phyloP scores from a whole-genome alignment of 1,284 basidiomycete species.

The Apiotrichum gracile region DNA sequence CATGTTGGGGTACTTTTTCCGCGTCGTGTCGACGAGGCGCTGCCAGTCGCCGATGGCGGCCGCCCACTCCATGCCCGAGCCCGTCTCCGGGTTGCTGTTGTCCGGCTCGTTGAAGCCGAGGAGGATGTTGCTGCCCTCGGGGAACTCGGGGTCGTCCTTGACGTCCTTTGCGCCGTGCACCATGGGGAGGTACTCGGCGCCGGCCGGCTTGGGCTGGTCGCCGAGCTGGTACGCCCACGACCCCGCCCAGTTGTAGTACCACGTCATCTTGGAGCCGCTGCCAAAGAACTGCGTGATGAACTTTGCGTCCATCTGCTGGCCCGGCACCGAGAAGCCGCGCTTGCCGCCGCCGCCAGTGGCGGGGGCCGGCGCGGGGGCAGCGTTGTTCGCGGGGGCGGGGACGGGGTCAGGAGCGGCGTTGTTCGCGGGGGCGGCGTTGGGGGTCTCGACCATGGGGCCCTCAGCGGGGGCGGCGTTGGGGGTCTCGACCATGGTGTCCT shows the following conservation, averaged over 20 bases:
- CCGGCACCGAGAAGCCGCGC: background rate
- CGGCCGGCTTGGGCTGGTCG: background rate
- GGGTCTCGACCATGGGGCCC: too few relatives aligned
- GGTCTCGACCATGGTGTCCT: too few relatives aligned
- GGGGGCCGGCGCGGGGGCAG: too few relatives aligned
- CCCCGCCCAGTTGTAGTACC: constrained; percentile 1
- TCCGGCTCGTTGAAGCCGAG: constrained; percentile 5
- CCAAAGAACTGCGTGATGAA: background rate
- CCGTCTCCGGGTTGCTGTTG: background rate
- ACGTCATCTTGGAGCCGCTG: background rate
- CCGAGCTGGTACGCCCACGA: background rate
- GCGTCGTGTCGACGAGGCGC: background rate
- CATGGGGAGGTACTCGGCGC: background rate
- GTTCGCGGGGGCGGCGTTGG: too few relatives aligned
- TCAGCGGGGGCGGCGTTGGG: too few relatives aligned
- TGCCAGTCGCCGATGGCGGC: background rate
- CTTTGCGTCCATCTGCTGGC: background rate
- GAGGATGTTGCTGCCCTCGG: background rate
- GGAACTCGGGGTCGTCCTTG: background rate
- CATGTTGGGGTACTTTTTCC: background rate
- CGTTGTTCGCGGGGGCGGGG: too few relatives aligned
- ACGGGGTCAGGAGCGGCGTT: too few relatives aligned
- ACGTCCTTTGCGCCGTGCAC: background rate
- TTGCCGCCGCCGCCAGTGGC: background rate
- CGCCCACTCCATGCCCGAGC: background rate